Base-by-base conservation (phyloP, 768 basidiomycete genomes). In the Panaeolus cyanescens region DNA sequence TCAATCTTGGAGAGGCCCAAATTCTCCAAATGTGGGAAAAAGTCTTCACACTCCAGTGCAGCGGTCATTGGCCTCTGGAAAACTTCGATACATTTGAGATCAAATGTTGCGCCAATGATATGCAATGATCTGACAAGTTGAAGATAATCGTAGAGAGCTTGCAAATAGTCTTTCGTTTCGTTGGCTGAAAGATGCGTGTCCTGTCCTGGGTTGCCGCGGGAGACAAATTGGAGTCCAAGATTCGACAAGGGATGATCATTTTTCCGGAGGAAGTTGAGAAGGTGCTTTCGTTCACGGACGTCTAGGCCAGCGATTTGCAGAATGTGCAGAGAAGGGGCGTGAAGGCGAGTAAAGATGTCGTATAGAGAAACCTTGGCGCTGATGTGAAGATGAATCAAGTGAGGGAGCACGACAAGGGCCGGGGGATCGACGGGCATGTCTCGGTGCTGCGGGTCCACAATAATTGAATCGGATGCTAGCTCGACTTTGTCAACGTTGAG, bases 1-100 rank as follows among this genome's bases (percentile, higher is more conserved):
- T 31, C 37, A 25, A 57, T 60, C 10, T 37, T 32, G 4, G 57
- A 42, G 4, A 67, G 42, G 1, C 59, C 62, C 19, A 67, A 58
- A n/a, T 59, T 54, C 34, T 34, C 30, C n/a, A 67, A 62, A 1
- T 61, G n/a, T 19, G 57, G 57, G 33, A 50, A 50, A 1, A 50
- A 8, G 30, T 50, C 45, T 28, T 50, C 45, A 13, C 45, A 50
- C n/a, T 50, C 45, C 45, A 50, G 22, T 28, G 25, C 45, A 13
- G 22, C 13, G 10, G 25, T 50, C 45, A 50, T 28, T 3, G 45
- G 45, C 25, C 45, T 50, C 30, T 25, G 4, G 25, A 50, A 50
- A 9, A 50, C 45, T 9, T 28, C 15, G 5, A 50, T n/a, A 13
- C 25, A 28, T 13, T 25, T 4, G 25, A 50, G 30, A 13, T 50